These are phyloP conservation scores for Metschnikowia koreensis DNA, from an alignment of 805 yeast genomes.

Conservation along the genomic window DNA sequence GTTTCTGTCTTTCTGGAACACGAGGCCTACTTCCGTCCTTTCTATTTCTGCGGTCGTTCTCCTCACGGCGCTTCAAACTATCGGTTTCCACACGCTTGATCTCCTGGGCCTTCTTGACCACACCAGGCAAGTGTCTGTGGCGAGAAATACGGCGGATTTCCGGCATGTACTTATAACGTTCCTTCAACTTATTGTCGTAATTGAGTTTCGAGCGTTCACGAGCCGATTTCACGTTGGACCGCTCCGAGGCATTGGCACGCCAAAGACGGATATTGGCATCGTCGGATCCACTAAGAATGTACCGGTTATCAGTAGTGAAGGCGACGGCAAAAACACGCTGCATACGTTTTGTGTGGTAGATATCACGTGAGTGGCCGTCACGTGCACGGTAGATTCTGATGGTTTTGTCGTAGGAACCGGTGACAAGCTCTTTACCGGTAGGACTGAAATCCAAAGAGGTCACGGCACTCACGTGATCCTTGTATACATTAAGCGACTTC, in stretches of 20 bases:
- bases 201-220: constrained; percentile 80
- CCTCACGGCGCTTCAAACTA: constrained; percentile 76
- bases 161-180: constrained; percentile 93
- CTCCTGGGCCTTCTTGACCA: constrained; percentile 84
- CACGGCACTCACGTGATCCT: constrained; percentile 95
- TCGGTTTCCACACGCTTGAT: constrained; percentile 74
- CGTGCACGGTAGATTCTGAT: constrained; percentile 71
- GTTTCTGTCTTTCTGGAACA: constrained; percentile 78
- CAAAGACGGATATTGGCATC: constrained; percentile 94
- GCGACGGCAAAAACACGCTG: constrained; percentile 85
- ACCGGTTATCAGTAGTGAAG: constrained; percentile 85
- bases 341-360: constrained; percentile 97
- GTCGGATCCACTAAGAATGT: constrained; percentile 87
- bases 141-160: constrained; percentile 86
- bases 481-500: constrained; percentile 77
- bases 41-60: constrained; percentile 76
- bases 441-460: constrained; percentile 95
- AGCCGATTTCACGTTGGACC: constrained; percentile 77
- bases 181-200: constrained; percentile 88
- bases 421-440: constrained; percentile 92
- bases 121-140: constrained; percentile 89
- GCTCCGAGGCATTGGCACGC: constrained; percentile 84
- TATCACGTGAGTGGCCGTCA: constrained; percentile 91
- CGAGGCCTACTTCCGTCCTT: constrained; percentile 59
- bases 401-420: constrained; percentile 94